These are phyloP conservation scores for Claviceps quebecensis DNA, from an alignment of 2,329 filamentous ascomycete genomes.

Conservation along the genomic window DNA sequence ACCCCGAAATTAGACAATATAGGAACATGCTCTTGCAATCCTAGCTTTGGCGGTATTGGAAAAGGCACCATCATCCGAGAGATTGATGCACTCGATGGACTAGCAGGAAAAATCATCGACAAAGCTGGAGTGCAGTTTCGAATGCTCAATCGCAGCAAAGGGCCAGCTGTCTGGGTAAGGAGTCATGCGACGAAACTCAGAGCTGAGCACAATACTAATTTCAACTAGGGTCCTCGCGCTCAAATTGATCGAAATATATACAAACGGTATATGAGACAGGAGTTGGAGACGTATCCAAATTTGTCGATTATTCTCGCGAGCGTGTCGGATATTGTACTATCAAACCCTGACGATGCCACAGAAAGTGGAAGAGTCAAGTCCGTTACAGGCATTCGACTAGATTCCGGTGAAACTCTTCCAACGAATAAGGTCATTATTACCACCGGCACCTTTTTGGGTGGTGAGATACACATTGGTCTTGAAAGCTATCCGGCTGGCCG, in stretches of 20 bases:
- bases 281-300: constrained; percentile 65
- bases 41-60: constrained; percentile 94
- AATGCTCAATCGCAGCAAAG: constrained; percentile 76
- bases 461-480: constrained; percentile 91
- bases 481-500: constrained; percentile 74
- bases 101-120: constrained; percentile 80
- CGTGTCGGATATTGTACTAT: constrained; percentile 74
- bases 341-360: constrained; percentile 30
- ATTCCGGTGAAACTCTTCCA: constrained; percentile 71
- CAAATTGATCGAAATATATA: constrained; percentile 91
- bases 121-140: constrained; percentile 92
- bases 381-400: constrained; percentile 74
- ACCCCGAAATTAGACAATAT: constrained; percentile 82
- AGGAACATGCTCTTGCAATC: constrained; percentile 92
- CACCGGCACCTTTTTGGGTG: constrained; percentile 87
- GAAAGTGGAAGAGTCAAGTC: constrained; percentile 41
- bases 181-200: no score
- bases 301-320: constrained; percentile 72
- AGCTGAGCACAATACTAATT: not conserved
- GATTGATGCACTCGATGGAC: constrained; percentile 84
- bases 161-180: constrained; percentile 74
- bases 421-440: constrained; percentile 82
- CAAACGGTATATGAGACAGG: constrained; percentile 78
- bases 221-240: constrained; percentile 59
- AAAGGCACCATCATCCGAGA: constrained; percentile 95